phyloP scores from a whole-genome alignment of 2,329 filamentous ascomycete genomes.

The Penicillium expansum region DNA sequence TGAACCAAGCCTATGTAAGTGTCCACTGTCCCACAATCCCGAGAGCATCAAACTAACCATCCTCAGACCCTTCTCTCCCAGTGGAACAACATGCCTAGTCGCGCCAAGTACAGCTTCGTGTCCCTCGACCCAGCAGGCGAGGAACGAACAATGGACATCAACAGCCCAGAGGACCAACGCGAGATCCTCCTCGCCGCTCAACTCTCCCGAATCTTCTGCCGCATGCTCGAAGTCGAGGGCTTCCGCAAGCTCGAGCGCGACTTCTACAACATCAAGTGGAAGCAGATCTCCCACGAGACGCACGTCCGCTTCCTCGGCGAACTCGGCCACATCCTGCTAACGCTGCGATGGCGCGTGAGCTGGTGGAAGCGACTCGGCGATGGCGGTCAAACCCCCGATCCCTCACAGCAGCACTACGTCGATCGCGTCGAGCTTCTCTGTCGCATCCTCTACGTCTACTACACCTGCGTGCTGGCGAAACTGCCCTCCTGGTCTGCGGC shows the following conservation, averaged over 20 bases:
- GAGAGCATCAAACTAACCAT: neutral
- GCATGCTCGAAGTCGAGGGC: constrained; percentile 48
- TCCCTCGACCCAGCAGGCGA: constrained; percentile 27
- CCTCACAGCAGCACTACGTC: constrained; percentile 40
- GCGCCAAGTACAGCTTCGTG: constrained; percentile 45
- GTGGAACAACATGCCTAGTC: constrained; percentile 49
- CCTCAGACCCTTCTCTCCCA: constrained; percentile 41
- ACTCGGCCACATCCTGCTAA: constrained; percentile 42
- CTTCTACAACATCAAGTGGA: constrained; percentile 48
- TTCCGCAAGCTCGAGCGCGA: constrained; percentile 45
- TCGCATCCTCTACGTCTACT: constrained; percentile 48
- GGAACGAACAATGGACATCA: constrained; percentile 42
- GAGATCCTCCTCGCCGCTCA: constrained; percentile 46
- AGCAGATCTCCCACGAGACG: constrained; percentile 43
- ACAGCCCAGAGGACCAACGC: constrained; percentile 34
- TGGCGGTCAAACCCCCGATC: constrained; percentile 35
- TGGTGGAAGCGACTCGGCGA: constrained; percentile 47
- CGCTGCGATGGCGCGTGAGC: constrained; percentile 46
- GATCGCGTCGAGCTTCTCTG: constrained; percentile 43
- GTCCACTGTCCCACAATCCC: neutral
- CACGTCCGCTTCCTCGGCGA: constrained; percentile 42
- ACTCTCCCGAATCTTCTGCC: constrained; percentile 46
- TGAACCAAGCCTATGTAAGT: constrained; percentile 43
- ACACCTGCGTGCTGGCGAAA: constrained; percentile 44
- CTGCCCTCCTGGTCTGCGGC: constrained; percentile 40